Evolutionary conservation across 306 rosid genomes (phyloP).

Genomic region (Castanea mollissima): DNA sequence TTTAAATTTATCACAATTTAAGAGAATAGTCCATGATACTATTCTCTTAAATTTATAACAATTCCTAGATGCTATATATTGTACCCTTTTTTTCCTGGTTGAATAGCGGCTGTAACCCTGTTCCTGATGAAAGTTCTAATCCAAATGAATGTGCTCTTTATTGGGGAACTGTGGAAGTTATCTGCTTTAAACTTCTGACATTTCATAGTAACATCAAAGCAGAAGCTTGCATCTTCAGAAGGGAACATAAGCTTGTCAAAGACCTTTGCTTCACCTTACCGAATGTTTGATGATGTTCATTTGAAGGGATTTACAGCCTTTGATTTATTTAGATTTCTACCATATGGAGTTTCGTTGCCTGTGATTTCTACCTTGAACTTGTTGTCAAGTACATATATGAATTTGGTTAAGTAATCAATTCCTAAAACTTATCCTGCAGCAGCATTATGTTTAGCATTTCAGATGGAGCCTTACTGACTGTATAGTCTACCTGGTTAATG

Average conservation of each 20-base stretch:
- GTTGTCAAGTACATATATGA: background rate
- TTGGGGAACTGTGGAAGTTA: background rate
- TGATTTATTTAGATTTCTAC: background rate
- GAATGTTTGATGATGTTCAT: too few species aligned
- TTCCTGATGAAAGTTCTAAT: background rate
- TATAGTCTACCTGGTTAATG: conserved; percentile 4
- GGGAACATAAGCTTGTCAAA: background rate
- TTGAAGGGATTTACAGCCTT: too few species aligned
- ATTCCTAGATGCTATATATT: conserved; percentile 12
- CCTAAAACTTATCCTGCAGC: background rate
- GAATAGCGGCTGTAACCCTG: background rate
- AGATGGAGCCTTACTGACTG: background rate
- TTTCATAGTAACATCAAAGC: background rate
- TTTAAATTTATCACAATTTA: too few species aligned
- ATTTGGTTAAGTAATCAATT: background rate
- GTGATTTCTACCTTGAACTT: background rate
- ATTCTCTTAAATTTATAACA: conserved; percentile 18
- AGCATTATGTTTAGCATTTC: background rate
- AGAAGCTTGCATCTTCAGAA: background rate
- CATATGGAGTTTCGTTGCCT: background rate
- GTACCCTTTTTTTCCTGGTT: background rate
- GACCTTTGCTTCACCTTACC: background rate
- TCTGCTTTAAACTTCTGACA: background rate
- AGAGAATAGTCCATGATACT: background rate
- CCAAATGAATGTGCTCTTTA: background rate